Evolutionary conservation across 2,329 filamentous ascomycete genomes (phyloP).

Genomic region (Calonectria hawksworthii): DNA sequence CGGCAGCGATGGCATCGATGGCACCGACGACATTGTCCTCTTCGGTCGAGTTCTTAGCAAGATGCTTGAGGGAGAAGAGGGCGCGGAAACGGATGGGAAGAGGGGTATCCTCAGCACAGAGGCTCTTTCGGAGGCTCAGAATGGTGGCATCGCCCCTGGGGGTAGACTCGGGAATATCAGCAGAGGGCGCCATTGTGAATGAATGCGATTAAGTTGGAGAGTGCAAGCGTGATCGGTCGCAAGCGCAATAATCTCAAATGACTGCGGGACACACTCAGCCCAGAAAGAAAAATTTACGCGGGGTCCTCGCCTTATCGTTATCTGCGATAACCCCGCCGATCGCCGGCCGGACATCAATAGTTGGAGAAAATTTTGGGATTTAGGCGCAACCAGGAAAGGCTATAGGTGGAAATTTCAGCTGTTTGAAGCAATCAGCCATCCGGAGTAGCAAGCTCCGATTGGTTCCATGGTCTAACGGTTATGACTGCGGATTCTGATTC

Average conservation of each 20-base stretch:
- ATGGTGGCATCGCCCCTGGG: slow-evolving; percentile 62
- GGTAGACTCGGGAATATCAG: slow-evolving; percentile 36
- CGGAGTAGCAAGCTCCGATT: slow-evolving; percentile 44
- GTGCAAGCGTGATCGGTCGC: slow-evolving; percentile 28
- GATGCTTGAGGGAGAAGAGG: slow-evolving; percentile 96
- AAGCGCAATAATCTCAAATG: slow-evolving; percentile 23
- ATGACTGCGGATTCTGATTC: slow-evolving; percentile 56
- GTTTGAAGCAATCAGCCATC: slow-evolving; percentile 28
- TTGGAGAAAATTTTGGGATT: slow-evolving; percentile 10
- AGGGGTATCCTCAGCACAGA: slow-evolving; percentile 84
- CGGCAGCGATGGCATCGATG: slow-evolving; percentile 88
- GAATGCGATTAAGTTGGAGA: slow-evolving; percentile 18
- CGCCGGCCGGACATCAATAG: slow-evolving; percentile 12
- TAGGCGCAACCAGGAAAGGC: not conserved
- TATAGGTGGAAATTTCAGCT: slow-evolving; percentile 12
- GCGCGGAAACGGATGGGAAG: slow-evolving; percentile 94
- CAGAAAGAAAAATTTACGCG: slow-evolving; percentile 54
- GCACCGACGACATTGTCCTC: slow-evolving; percentile 69
- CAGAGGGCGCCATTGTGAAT: slow-evolving; percentile 45
- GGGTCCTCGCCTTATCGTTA: slow-evolving; percentile 49
- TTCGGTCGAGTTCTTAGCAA: slow-evolving; percentile 78
- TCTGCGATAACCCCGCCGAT: slow-evolving; percentile 37
- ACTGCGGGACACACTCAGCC: slow-evolving; percentile 30
- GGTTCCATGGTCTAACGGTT: slow-evolving; percentile 55
- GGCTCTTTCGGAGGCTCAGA: slow-evolving; percentile 77